Conservation (phyloP, 2,329 filamentous ascomycete genomes). For the Sporothrix inflata region DNA sequence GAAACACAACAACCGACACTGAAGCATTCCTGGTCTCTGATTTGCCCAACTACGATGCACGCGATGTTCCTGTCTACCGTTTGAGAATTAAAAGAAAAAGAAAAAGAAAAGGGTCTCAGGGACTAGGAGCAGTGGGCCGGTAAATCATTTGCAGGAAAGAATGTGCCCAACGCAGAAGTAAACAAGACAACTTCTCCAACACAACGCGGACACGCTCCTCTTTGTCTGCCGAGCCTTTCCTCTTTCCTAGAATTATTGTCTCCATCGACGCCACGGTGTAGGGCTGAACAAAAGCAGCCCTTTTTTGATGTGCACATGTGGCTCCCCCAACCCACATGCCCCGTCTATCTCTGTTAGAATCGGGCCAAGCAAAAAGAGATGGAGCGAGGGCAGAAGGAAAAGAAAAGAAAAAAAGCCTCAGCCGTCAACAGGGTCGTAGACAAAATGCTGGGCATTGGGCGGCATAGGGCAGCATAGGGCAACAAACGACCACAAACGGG, state of each 20-base stretch:
- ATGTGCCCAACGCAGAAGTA: not conserved
- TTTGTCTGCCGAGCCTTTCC: constrained; percentile 3
- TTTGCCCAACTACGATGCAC: not conserved
- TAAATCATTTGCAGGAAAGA: not conserved
- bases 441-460: not conserved
- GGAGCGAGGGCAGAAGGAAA: not conserved
- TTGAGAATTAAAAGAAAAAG: too few relatives aligned
- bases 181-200: not conserved
- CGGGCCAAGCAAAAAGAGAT: not conserved
- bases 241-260: not conserved
- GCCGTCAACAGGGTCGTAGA: not conserved
- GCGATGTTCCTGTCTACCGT: not conserved
- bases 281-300: constrained; percentile 1
- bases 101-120: not conserved
- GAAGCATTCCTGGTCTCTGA: not conserved
- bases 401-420: not conserved
- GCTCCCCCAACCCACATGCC: not conserved
- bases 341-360: constrained; percentile 2
- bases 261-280: not conserved
- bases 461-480: constrained; percentile 3
- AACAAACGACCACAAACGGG: not conserved
- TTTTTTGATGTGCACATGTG: not conserved
- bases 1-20: not conserved
- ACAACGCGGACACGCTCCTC: not conserved
- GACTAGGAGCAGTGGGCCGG: not conserved